Percentiles rank a stretch among this genome's conserved stretches.
Conservation (phyloP, 2,329 filamentous ascomycete species). For the Plenodomus biglobosus region DNA sequence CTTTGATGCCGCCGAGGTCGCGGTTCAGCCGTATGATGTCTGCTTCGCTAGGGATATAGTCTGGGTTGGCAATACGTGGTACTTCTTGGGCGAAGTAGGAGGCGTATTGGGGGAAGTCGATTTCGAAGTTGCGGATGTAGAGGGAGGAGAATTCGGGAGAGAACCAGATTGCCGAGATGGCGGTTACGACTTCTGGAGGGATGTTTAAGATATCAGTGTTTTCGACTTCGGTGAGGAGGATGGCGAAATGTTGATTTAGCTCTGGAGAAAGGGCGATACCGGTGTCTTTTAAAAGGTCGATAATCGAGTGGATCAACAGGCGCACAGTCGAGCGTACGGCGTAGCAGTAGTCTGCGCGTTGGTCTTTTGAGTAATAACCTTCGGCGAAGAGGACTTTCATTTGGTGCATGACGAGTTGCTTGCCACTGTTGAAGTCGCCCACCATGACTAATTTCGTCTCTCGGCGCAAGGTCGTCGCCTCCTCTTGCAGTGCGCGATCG, state of each 20-base stretch:
- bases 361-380: conserved; percentile 35
- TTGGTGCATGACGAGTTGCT: conserved; percentile 42
- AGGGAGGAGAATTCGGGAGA: conserved; percentile 36
- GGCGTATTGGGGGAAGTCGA: conserved; percentile 41
- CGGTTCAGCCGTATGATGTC: conserved; percentile 41
- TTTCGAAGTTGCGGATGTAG: conserved; percentile 40
- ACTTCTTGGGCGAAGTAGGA: conserved; percentile 37
- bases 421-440: conserved; percentile 33
- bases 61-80: conserved; percentile 25
- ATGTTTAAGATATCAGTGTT: conserved; percentile 28
- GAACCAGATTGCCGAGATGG: conserved; percentile 33
- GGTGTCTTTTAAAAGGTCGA: conserved; percentile 39
- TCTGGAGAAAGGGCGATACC: conserved; percentile 31
- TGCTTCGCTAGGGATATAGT: conserved; percentile 38
- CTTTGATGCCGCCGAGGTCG: conserved; percentile 34
- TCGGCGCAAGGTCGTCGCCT: conserved; percentile 34
- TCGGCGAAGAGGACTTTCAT: conserved; percentile 41
- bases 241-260: conserved; percentile 34
- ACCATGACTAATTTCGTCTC: conserved; percentile 41
- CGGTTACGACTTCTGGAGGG: conserved; percentile 29
- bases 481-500: conserved; percentile 38
- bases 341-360: conserved; percentile 31
- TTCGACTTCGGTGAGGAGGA: conserved; percentile 40
- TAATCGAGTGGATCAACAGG: conserved; percentile 40
- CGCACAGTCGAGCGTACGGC: conserved; percentile 35